Percentiles rank a stretch among this genome's conserved stretches.
phyloP scores from a whole-genome alignment of 768 basidiomycete genomes.

The Amanita fuliginea region DNA sequence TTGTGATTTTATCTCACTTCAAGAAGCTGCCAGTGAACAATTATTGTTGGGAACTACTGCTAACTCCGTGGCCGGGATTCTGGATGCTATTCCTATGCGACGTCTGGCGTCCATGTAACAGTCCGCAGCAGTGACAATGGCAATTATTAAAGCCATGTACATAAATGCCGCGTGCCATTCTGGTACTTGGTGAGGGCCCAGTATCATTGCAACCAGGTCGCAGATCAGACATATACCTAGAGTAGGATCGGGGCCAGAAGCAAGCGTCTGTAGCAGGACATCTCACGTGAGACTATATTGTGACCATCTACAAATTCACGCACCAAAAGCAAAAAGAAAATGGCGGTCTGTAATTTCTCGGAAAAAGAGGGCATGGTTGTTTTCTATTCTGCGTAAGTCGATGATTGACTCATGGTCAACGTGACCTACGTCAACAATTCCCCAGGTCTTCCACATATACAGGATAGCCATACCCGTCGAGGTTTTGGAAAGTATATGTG shows the following conservation, averaged over 20 bases:
- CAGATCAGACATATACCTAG: constrained; percentile 21
- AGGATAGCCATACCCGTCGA: constrained; percentile 26
- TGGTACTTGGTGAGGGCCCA: constrained; percentile 12
- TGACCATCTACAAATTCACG: constrained; percentile 4
- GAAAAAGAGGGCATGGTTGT: constrained; percentile 11
- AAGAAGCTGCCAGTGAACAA: neutral
- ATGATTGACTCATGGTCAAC: neutral
- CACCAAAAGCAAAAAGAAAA: constrained; percentile 21
- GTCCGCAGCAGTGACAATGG: constrained; percentile 10
- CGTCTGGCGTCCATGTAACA: neutral
- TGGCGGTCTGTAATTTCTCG: constrained; percentile 15
- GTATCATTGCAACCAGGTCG: constrained; percentile 19
- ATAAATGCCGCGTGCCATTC: constrained; percentile 17
- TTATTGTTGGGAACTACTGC: neutral
- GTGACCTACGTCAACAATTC: constrained; percentile 16
- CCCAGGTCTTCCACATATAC: constrained; percentile 21
- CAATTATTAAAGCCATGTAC: constrained; percentile 13
- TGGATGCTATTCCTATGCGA: neutral
- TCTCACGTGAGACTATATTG: neutral
- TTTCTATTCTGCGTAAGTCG: constrained; percentile 10
- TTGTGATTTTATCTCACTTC: too few species aligned
- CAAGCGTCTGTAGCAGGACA: constrained; percentile 16
- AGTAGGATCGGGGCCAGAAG: constrained; percentile 26
- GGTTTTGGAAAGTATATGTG: constrained; percentile 32
- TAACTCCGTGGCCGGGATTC: constrained; percentile 9